phyloP scores from a whole-genome alignment of 768 basidiomycete genomes.

The Lactarius psammicola region DNA sequence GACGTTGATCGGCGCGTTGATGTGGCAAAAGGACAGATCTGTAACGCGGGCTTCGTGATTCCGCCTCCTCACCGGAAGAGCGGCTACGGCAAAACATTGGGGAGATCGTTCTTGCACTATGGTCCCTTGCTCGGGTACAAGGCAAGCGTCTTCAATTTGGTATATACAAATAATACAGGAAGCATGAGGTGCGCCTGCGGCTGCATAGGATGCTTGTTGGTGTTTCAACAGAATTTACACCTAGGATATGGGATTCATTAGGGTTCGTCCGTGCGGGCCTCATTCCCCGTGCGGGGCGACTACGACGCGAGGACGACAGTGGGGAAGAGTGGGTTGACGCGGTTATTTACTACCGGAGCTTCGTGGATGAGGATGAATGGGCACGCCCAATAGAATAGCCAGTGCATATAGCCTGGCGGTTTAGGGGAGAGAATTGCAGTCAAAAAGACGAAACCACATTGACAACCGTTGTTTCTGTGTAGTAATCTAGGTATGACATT shows the following conservation, averaged over 20 bases:
- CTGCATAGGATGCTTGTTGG: constrained; percentile 11
- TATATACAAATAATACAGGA: constrained; percentile 81
- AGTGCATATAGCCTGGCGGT: background rate
- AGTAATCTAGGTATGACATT: background rate
- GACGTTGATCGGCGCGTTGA: constrained; percentile 2
- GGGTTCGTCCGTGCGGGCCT: constrained; percentile 77
- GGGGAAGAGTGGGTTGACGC: constrained; percentile 91
- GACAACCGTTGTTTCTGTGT: background rate
- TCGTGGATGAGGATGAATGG: constrained; percentile 41
- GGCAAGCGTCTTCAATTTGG: constrained; percentile 87
- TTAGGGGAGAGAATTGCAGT: background rate
- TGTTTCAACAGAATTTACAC: background rate
- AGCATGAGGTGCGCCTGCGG: constrained; percentile 53
- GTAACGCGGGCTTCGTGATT: constrained; percentile 89
- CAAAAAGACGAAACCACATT: background rate
- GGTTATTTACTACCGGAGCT: constrained; percentile 79
- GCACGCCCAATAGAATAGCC: constrained; percentile 13
- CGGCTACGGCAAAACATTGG: constrained; percentile 70
- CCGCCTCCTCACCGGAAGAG: constrained; percentile 57
- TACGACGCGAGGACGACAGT: constrained; percentile 61
- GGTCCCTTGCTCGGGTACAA: constrained; percentile 76
- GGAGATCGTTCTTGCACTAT: constrained; percentile 75
- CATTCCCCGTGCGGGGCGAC: constrained; percentile 73
- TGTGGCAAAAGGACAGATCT: constrained; percentile 50
- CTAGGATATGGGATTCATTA: constrained; percentile 79